Conservation (phyloP, 2,329 filamentous ascomycete genomes). For the Tolypocladium guangdongense region DNA sequence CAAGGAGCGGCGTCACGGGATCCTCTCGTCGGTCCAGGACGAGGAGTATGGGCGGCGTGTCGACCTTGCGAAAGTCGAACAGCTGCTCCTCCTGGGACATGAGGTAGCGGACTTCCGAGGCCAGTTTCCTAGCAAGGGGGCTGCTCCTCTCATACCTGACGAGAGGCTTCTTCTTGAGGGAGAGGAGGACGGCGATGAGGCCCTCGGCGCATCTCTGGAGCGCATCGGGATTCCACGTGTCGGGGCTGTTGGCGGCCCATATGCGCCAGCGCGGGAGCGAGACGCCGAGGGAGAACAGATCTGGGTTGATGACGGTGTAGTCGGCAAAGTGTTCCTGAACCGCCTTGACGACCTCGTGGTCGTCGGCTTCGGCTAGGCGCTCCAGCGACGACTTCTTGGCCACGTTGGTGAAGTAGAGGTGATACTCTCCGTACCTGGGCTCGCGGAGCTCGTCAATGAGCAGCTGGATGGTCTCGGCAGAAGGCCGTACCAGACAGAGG, state of each 20-base stretch:
- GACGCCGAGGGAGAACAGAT: conserved; percentile 74
- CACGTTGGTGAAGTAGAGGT: conserved; percentile 95
- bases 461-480: conserved; percentile 82
- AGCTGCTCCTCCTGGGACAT: conserved; percentile 93
- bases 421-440: conserved; percentile 95
- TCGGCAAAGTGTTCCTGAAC: conserved; percentile 97
- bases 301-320: conserved; percentile 89
- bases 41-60: conserved; percentile 86
- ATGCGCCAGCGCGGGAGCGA: conserved; percentile 62
- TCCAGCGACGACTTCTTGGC: conserved; percentile 94
- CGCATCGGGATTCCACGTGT: conserved; percentile 84
- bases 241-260: conserved; percentile 64
- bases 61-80: conserved; percentile 90
- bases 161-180: conserved; percentile 92
- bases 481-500: conserved; percentile 85
- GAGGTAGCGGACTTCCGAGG: conserved; percentile 81
- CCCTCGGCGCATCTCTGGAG: conserved; percentile 82
- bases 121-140: conserved; percentile 79
- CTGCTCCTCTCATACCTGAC: conserved; percentile 93
- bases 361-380: conserved; percentile 87
- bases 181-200: conserved; percentile 69
- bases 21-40: conserved; percentile 89
- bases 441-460: conserved; percentile 93
- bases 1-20: conserved; percentile 84
- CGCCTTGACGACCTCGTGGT: conserved; percentile 89